Percentiles rank a stretch among this genome's conserved stretches.
Evolutionary conservation across 306 rosid species (phyloP).

Genomic region (Cicer pinnatifidum): DNA sequence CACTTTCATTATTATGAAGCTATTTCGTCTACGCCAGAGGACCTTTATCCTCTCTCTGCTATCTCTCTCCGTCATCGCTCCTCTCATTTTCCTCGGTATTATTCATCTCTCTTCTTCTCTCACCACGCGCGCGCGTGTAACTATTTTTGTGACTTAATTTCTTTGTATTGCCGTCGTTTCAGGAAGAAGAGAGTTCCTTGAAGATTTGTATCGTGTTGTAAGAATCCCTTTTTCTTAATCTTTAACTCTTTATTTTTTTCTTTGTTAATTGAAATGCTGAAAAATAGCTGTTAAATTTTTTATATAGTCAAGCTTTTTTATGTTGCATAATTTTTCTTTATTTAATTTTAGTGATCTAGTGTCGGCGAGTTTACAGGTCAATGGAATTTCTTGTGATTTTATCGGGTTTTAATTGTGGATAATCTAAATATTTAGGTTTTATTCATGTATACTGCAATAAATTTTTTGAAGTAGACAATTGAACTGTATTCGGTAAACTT

Average conservation of each 20-base stretch:
- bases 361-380: constrained; percentile 35
- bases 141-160: neutral
- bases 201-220: constrained; percentile 77
- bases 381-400: constrained; percentile 31
- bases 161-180: constrained; percentile 44
- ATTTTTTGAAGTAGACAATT: constrained; percentile 18
- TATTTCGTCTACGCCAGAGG: constrained; percentile 81
- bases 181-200: constrained; percentile 77
- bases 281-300: no score
- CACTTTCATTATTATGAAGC: constrained; percentile 51
- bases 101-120: neutral
- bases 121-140: constrained; percentile 1
- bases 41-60: constrained; percentile 78
- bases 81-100: constrained; percentile 69
- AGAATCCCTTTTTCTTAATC: constrained; percentile 51
- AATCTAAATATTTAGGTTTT: neutral
- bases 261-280: no score
- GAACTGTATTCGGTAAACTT: constrained; percentile 17
- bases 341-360: neutral
- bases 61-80: constrained; percentile 75
- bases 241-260: neutral
- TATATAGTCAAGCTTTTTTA: no score
- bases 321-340: neutral
- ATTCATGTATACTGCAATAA: constrained; percentile 10
- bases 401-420: neutral